phyloP scores from a whole-genome alignment of 176 grass and related monocot genomes.

The Phoenix dactylifera region DNA sequence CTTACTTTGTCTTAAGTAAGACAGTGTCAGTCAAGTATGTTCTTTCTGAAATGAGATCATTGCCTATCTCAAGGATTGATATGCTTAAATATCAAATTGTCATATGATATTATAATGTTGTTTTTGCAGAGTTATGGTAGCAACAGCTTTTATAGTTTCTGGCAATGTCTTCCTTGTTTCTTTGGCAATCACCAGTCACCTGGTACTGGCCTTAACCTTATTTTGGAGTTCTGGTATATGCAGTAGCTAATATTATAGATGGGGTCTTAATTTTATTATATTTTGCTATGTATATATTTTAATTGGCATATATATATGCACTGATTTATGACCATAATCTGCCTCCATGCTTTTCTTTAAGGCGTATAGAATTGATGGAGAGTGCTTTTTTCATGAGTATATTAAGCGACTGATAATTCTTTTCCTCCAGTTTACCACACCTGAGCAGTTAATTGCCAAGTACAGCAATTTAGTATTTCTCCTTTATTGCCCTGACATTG shows the following conservation, averaged over 20 bases:
- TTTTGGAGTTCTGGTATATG: not conserved
- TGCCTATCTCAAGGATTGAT: slow-evolving; percentile 1
- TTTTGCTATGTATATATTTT: no score
- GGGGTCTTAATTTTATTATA: no score
- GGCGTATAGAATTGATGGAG: no score
- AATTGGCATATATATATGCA: no score
- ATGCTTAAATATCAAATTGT: slow-evolving; percentile 2
- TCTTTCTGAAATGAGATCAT: slow-evolving; percentile 26
- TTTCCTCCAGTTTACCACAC: slow-evolving; percentile 73
- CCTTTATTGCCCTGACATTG: slow-evolving; percentile 80
- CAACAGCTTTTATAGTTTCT: slow-evolving; percentile 89
- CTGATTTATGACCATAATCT: no score
- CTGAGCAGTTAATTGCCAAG: slow-evolving; percentile 77
- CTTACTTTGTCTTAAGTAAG: slow-evolving; percentile 93
- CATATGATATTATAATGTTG: slow-evolving; percentile 12
- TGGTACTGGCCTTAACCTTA: slow-evolving; percentile 43
- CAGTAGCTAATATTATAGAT: no score
- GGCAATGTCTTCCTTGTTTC: slow-evolving; percentile 95
- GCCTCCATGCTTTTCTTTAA: no score
- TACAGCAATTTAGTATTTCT: slow-evolving; percentile 96
- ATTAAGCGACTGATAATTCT: slow-evolving; percentile 10
- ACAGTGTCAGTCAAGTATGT: slow-evolving; percentile 81
- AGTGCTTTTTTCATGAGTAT: no score
- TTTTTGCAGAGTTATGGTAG: slow-evolving; percentile 84
- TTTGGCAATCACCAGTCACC: slow-evolving; percentile 94